A percentile compares a stretch with the other conserved stretches of the same genome.
Evolutionary conservation across 2,329 filamentous ascomycete species (phyloP).

Genomic region (Incumbomyces lentus): DNA sequence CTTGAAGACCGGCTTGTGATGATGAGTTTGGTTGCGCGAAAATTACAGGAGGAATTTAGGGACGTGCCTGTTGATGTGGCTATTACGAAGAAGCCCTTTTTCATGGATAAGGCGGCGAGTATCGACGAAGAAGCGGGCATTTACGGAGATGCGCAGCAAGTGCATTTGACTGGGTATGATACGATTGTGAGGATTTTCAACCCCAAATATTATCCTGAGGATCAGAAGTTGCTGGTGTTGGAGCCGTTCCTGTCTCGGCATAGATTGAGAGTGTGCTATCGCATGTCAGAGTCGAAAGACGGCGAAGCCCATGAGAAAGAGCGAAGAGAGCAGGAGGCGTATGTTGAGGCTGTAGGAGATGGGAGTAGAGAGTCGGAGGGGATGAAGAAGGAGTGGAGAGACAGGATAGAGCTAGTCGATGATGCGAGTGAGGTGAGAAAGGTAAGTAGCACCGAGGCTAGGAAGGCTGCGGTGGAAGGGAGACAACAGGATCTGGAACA

Average conservation of each 20-base stretch:
- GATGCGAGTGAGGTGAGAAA: constrained; percentile 26
- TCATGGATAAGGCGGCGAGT: constrained; percentile 36
- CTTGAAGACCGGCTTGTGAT: constrained; percentile 41
- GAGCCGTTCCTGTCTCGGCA: constrained; percentile 33
- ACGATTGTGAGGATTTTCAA: constrained; percentile 40
- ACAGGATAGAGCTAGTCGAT: constrained; percentile 32
- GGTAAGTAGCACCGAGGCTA: constrained; percentile 35
- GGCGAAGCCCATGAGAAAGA: constrained; percentile 5
- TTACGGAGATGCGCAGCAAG: constrained; percentile 32
- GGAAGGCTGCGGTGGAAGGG: constrained; percentile 25
- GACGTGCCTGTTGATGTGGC: constrained; percentile 32
- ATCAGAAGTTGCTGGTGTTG: constrained; percentile 32
- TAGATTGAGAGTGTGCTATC: constrained; percentile 34
- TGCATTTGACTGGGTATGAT: constrained; percentile 40
- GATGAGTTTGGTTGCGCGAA: constrained; percentile 39
- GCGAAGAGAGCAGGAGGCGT: constrained; percentile 30
- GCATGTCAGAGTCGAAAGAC: constrained; percentile 31
- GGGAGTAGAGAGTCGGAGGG: constrained; percentile 30
- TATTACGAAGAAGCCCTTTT: constrained; percentile 39
- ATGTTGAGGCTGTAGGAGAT: constrained; percentile 28
- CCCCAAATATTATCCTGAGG: constrained; percentile 37
- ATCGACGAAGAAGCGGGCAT: constrained; percentile 28
- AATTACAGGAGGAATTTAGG: constrained; percentile 21
- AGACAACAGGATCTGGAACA: constrained; percentile 26
- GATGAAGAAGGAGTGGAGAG: constrained; percentile 32